Percentiles rank a stretch among this genome's conserved stretches.
These are phyloP conservation scores for Venturiaceae sp. DNA, from an alignment of 2,329 filamentous ascomycete species.

Conservation along the genomic window DNA sequence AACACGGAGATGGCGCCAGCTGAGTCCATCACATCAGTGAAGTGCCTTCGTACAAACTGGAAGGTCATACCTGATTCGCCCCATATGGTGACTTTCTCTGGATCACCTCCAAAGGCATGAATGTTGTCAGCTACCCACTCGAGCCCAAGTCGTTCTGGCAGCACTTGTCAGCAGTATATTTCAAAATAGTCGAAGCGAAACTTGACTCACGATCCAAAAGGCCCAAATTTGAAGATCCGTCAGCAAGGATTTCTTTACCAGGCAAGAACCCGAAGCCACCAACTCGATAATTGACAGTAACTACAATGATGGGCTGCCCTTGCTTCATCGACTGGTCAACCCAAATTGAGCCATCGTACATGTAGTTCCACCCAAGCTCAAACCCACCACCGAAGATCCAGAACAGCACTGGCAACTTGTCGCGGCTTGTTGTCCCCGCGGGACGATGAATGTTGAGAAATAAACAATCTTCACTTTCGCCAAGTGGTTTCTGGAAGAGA, in stretches of 20 bases:
- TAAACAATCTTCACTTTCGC: conserved; percentile 37
- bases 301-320: conserved; percentile 60
- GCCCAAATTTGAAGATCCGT: conserved; percentile 61
- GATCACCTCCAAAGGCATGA: conserved; percentile 66
- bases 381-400: conserved; percentile 38
- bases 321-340: conserved; percentile 31
- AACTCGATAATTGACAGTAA: conserved; percentile 69
- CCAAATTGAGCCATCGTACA: conserved; percentile 30
- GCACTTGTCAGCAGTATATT: no score
- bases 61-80: no score
- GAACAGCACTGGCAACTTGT: conserved; percentile 36
- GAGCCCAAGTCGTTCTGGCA: conserved; percentile 59
- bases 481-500: no score
- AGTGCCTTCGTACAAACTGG: no score
- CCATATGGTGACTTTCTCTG: conserved; percentile 68
- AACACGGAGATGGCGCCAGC: conserved; percentile 56
- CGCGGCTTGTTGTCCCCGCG: conserved; percentile 22
- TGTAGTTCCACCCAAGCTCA: conserved; percentile 25
- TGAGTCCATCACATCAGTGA: no score
- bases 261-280: conserved; percentile 66
- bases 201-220: conserved; percentile 65
- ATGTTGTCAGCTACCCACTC: conserved; percentile 75
- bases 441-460: conserved; percentile 33
- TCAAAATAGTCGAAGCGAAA: no score
- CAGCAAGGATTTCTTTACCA: conserved; percentile 55